Percentiles rank a stretch among this genome's conserved stretches.
phyloP scores from a whole-genome alignment of 441 rosid genomes.

The Erodium texanum region DNA sequence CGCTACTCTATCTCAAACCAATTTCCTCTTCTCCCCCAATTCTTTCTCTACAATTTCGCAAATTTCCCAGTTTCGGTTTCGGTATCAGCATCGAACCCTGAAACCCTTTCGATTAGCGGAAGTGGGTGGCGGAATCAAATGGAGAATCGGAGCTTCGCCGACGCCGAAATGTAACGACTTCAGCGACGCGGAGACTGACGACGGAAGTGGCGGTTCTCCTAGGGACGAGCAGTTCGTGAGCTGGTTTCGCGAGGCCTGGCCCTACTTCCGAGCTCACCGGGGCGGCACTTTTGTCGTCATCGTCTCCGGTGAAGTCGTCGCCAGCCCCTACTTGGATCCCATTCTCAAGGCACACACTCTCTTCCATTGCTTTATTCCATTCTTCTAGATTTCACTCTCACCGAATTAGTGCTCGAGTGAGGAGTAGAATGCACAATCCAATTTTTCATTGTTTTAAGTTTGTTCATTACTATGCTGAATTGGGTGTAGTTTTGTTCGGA shows the following conservation, averaged over 20 bases:
- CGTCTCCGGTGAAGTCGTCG: slow-evolving; percentile 59
- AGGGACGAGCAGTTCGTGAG: slow-evolving; percentile 58
- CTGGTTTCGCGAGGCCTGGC: slow-evolving; percentile 97
- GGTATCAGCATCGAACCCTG: neutral
- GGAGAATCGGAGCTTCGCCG: slow-evolving; percentile 10
- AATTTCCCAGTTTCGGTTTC: neutral
- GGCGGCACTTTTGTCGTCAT: slow-evolving; percentile 70
- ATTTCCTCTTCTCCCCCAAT: neutral
- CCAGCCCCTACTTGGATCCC: slow-evolving; percentile 55
- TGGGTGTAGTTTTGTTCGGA: neutral
- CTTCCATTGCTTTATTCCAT: neutral
- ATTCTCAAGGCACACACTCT: slow-evolving; percentile 51
- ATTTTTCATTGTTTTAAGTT: slow-evolving; percentile 1
- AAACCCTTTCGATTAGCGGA: neutral
- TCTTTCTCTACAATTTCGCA: neutral
- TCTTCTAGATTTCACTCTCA: too few species aligned
- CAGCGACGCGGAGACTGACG: slow-evolving; percentile 25
- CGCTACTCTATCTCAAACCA: neutral
- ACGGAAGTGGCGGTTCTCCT: slow-evolving; percentile 19
- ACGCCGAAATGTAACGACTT: slow-evolving; percentile 26
- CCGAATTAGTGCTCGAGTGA: too few species aligned
- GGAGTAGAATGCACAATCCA: neutral
- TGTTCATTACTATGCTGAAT: neutral
- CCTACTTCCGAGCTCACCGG: slow-evolving; percentile 74
- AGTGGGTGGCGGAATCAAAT: too few species aligned